phyloP scores from a whole-genome alignment of 495 filamentous ascomycete genomes.

The Podospora pseudopauciseta region DNA sequence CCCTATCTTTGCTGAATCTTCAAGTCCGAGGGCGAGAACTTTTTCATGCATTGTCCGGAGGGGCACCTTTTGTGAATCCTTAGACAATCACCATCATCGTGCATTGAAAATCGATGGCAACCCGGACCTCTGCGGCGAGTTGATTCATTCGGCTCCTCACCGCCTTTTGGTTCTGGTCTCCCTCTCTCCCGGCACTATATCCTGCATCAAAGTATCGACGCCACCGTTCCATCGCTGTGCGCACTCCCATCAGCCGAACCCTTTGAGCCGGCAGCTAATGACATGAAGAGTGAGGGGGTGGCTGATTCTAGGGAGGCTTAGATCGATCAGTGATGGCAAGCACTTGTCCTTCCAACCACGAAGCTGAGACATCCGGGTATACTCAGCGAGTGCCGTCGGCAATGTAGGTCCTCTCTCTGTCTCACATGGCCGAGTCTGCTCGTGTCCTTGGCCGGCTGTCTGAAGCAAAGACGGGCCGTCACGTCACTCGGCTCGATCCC shows the following conservation, averaged over 20 bases:
- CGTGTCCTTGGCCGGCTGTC: conserved; percentile 2
- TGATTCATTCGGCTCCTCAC: not conserved
- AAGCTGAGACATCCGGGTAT: not conserved
- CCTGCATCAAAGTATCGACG: conserved; percentile 7
- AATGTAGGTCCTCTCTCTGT: not conserved
- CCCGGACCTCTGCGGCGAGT: not conserved
- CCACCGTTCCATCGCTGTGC: conserved; percentile 2
- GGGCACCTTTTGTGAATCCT: not conserved
- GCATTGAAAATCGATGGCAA: not conserved
- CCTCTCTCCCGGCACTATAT: conserved; percentile 6
- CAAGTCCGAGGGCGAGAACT: not conserved
- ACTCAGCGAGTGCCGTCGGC: not conserved
- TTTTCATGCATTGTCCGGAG: not conserved
- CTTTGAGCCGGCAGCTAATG: not conserved
- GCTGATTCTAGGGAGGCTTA: not conserved
- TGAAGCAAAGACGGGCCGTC: not conserved
- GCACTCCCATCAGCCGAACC: not conserved
- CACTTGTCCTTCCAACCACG: not conserved
- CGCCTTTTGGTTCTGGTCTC: conserved; percentile 7
- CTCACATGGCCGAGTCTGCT: not conserved
- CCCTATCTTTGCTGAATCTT: not conserved
- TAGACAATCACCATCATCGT: not conserved
- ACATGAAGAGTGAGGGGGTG: not conserved
- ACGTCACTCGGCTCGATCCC: not conserved
- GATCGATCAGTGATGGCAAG: conserved; percentile 4